Conservation (phyloP, 2,329 filamentous ascomycete genomes). For the Aureobasidium pullulans region DNA sequence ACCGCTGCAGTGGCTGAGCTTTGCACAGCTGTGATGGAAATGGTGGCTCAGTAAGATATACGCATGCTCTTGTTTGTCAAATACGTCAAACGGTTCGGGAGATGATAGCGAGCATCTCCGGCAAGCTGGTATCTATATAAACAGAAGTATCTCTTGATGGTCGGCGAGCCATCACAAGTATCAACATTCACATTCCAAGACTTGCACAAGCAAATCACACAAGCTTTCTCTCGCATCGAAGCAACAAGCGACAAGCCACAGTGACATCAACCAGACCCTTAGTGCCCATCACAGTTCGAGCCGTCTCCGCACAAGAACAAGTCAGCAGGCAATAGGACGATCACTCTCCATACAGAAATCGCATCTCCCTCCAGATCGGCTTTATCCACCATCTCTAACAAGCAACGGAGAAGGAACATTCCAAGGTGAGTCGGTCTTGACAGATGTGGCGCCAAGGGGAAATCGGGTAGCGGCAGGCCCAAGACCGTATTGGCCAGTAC, state of each 20-base stretch:
- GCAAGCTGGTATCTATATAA: too few species aligned
- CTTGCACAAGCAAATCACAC: too few species aligned
- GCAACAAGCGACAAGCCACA: background rate
- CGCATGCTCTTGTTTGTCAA: background rate
- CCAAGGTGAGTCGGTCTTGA: background rate
- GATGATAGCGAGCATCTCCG: background rate
- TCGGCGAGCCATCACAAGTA: too few species aligned
- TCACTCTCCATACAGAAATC: background rate
- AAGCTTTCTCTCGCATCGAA: background rate
- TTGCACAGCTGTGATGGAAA: background rate
- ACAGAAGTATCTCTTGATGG: too few species aligned
- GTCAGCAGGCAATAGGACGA: conserved; percentile 6
- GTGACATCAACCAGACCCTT: conserved; percentile 4
- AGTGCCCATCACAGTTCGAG: background rate
- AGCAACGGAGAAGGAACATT: background rate
- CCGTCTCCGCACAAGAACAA: background rate
- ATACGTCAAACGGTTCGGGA: background rate
- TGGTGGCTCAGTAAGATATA: background rate
- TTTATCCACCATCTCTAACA: background rate
- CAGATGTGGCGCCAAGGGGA: background rate
- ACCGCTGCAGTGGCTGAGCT: background rate
- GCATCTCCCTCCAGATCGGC: background rate
- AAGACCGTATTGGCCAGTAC: background rate
- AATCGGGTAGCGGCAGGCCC: background rate
- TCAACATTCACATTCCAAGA: too few species aligned